These are phyloP conservation scores for Leccinum longicurvipes DNA, from an alignment of 768 basidiomycete genomes.

Conservation along the genomic window DNA sequence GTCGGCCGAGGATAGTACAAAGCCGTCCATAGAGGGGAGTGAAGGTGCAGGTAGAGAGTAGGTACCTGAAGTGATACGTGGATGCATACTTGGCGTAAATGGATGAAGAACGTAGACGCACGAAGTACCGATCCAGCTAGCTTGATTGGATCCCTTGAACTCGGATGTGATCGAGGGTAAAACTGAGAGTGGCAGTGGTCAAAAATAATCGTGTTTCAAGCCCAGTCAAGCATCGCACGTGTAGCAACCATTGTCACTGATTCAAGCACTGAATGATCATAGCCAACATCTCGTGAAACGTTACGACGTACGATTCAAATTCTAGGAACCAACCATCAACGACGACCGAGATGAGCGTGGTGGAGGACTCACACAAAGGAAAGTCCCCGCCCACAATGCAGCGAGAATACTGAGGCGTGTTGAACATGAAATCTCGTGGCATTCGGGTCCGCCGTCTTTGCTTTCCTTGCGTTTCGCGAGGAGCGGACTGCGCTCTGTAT, in stretches of 20 bases:
- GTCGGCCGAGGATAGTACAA: conserved; percentile 68
- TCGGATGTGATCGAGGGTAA: conserved; percentile 22
- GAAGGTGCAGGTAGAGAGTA: conserved; percentile 75
- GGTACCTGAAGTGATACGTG: conserved; percentile 34
- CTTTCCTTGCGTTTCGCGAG: conserved; percentile 7
- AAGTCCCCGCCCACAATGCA: conserved; percentile 66
- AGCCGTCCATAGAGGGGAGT: conserved; percentile 78
- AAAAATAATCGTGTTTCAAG: background rate
- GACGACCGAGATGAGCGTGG: background rate
- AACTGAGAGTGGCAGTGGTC: background rate
- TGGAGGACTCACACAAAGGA: conserved; percentile 57
- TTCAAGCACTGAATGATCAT: background rate
- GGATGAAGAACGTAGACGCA: background rate
- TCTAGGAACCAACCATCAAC: background rate
- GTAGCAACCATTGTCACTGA: conserved; percentile 27
- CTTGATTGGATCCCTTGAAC: conserved; percentile 26
- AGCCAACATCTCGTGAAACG: background rate
- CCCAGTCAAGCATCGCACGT: conserved; percentile 1
- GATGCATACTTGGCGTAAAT: background rate
- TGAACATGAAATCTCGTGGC: conserved; percentile 54
- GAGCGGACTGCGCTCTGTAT: conserved; percentile 29
- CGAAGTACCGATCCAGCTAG: conserved; percentile 29
- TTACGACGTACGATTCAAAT: background rate
- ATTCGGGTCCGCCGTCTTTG: conserved; percentile 35
- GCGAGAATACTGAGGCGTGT: conserved; percentile 62